Conservation (phyloP, 1,284 basidiomycete genomes). For the Ceratobasidium sp. region DNA sequence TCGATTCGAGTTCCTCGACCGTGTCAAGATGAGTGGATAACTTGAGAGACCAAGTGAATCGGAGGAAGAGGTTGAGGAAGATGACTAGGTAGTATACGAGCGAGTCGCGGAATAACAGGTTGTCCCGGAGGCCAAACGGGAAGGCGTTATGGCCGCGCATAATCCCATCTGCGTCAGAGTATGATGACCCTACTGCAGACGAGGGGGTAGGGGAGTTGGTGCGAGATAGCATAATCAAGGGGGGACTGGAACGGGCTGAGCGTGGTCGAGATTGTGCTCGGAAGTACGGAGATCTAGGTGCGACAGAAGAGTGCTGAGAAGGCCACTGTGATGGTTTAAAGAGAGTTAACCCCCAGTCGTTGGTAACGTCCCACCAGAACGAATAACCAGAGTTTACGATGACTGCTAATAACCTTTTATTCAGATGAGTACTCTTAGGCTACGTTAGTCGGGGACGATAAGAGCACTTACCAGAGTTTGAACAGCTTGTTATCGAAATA, state of each 20-base stretch:
- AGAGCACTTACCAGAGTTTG: constrained; percentile 77
- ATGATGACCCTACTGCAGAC: constrained; percentile 49
- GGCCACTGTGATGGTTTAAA: constrained; percentile 66
- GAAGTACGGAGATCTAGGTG: constrained; percentile 13
- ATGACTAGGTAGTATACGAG: constrained; percentile 87
- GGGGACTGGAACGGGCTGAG: constrained; percentile 63
- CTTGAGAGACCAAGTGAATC: constrained; percentile 96
- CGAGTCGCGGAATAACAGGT: constrained; percentile 82
- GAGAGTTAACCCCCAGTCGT: constrained; percentile 96
- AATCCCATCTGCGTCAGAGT: constrained; percentile 50
- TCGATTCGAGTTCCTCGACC: constrained; percentile 82
- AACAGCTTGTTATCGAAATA: constrained; percentile 75
- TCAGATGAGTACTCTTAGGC: constrained; percentile 15
- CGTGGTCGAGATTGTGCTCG: constrained; percentile 54
- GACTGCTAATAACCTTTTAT: constrained; percentile 84
- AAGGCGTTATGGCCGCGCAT: constrained; percentile 57
- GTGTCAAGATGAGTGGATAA: constrained; percentile 90
- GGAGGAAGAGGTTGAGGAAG: constrained; percentile 87
- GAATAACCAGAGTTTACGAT: constrained; percentile 93
- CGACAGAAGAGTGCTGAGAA: constrained; percentile 20
- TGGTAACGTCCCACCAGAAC: constrained; percentile 99
- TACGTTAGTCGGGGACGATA: neutral
- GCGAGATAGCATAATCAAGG: constrained; percentile 56
- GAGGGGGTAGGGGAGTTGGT: constrained; percentile 50
- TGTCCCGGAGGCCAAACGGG: constrained; percentile 77